Evolutionary conservation across 352 stramenopile genomes (phyloP).

Genomic region (Globisporangium iwayamae): DNA sequence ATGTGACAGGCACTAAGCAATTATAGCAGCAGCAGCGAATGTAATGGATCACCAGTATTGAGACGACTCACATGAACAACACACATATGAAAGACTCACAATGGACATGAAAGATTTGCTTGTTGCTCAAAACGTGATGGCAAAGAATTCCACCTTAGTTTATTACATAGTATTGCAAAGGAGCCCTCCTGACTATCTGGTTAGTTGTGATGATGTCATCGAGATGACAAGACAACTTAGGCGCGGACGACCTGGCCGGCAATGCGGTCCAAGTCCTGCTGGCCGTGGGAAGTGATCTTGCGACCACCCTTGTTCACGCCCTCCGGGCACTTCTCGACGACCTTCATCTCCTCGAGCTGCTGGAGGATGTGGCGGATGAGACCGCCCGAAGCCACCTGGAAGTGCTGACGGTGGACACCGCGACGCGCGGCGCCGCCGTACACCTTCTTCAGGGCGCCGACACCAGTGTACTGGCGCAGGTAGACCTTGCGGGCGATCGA

Average conservation of each 20-base stretch:
- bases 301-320: conserved; percentile 92
- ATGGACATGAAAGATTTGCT: conserved; percentile 16
- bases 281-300: conserved; percentile 95
- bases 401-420: conserved; percentile 94
- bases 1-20: background rate
- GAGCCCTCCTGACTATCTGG: conserved; percentile 37
- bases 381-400: conserved; percentile 94
- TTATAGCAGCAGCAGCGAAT: background rate
- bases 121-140: conserved; percentile 10
- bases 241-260: conserved; percentile 91
- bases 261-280: conserved; percentile 99
- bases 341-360: conserved; percentile 98
- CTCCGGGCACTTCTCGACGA: conserved; percentile 93
- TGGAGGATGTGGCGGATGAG: conserved; percentile 98
- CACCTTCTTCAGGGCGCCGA: conserved; percentile 97
- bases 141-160: conserved; percentile 22
- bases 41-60: background rate
- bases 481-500: conserved; percentile 99
- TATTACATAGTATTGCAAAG: conserved; percentile 51
- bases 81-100: background rate
- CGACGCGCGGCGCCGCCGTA: conserved; percentile 93
- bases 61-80: background rate
- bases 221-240: conserved; percentile 47
- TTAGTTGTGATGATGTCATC: background rate
- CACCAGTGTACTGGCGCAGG: conserved; percentile 94